phyloP scores from a whole-genome alignment of 495 filamentous ascomycete genomes.

The Aspergillus campestris region DNA sequence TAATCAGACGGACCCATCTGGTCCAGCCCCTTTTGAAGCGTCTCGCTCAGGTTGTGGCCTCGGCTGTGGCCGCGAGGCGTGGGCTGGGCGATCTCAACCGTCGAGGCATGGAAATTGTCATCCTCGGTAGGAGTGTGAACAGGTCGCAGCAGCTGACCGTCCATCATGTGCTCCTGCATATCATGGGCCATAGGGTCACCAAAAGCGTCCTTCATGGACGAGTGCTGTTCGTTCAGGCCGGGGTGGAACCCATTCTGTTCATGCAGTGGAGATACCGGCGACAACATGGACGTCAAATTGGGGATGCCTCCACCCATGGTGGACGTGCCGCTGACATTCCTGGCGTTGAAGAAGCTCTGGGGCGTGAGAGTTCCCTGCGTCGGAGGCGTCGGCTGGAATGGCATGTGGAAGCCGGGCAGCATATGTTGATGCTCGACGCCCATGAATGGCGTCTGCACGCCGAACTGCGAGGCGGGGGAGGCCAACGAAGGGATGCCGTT shows the following conservation, averaged over 20 bases:
- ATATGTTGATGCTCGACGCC: conserved; percentile 30
- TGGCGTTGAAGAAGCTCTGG: conserved; percentile 35
- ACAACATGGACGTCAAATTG: conserved; percentile 35
- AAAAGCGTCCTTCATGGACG: conserved; percentile 17
- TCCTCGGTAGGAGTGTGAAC: conserved; percentile 27
- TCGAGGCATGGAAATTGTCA: conserved; percentile 40
- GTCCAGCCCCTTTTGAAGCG: conserved; percentile 77
- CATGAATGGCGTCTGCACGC: conserved; percentile 35
- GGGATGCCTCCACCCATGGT: conserved; percentile 25
- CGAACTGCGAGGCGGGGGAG: conserved; percentile 45
- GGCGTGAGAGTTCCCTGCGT: conserved; percentile 36
- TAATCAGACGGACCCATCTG: conserved; percentile 61
- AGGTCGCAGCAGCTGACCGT: conserved; percentile 21
- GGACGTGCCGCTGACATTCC: conserved; percentile 21
- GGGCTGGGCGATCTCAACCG: conserved; percentile 52
- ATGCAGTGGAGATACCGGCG: conserved; percentile 38
- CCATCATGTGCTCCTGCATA: conserved; percentile 11
- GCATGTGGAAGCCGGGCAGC: conserved; percentile 30
- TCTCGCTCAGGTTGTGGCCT: conserved; percentile 58
- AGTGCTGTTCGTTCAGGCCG: conserved; percentile 17
- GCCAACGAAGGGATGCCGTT: conserved; percentile 51
- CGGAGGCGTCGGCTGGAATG: conserved; percentile 39
- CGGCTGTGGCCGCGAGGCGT: conserved; percentile 52
- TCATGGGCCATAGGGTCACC: conserved; percentile 15
- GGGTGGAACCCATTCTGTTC: conserved; percentile 27